A percentile compares a stretch with the other conserved stretches of the same genome.
Conservation (phyloP, 148 eudicot species). For the Mesembryanthemum crystallinum region DNA sequence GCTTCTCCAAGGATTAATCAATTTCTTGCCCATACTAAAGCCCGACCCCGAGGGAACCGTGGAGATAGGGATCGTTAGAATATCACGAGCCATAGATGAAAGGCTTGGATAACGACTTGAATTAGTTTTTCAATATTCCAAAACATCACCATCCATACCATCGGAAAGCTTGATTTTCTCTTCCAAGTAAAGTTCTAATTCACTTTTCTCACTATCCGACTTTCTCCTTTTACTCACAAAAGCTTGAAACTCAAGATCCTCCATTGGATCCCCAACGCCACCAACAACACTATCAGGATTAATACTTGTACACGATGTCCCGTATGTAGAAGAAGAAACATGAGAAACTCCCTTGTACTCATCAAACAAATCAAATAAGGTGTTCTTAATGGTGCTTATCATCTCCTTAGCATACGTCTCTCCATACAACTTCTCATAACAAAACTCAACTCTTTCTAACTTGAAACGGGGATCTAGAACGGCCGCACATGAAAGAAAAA, state of each 20-base stretch:
- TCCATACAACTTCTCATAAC: conserved; percentile 17
- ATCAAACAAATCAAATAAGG: neutral
- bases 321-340: neutral
- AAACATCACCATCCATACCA: neutral
- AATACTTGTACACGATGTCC: neutral
- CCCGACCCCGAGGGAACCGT: conserved; percentile 9
- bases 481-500: neutral
- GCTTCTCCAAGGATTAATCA: neutral
- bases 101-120: neutral
- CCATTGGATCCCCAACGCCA: neutral
- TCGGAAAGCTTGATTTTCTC: neutral
- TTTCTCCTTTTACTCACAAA: conserved; percentile 2
- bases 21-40: conserved; percentile 6
- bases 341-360: neutral
- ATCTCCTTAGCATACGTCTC: conserved; percentile 11
- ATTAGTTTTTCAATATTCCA: neutral
- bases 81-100: conserved; percentile 19
- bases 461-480: conserved; percentile 18
- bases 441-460: conserved; percentile 15
- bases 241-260: neutral
- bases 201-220: neutral
- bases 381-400: neutral
- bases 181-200: conserved; percentile 1
- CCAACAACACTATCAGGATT: neutral
- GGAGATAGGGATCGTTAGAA: conserved; percentile 2